Conservation (phyloP, 2,329 filamentous ascomycete species). For the Endoconidiophora laricicola region DNA sequence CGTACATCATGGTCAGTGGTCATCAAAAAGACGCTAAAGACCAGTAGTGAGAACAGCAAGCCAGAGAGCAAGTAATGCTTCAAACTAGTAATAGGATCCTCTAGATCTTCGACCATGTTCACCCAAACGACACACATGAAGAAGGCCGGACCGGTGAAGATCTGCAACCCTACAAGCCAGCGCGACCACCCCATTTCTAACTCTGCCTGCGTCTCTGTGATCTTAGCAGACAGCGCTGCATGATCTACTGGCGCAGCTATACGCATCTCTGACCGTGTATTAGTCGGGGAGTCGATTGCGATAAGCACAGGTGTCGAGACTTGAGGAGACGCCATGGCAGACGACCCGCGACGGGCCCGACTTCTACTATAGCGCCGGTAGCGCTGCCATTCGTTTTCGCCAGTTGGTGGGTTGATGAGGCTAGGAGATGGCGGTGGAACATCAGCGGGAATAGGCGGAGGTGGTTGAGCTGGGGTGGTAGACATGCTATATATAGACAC, state of each 20-base stretch:
- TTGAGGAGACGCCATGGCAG: conserved; percentile 16
- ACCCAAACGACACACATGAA: conserved; percentile 61
- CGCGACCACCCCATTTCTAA: conserved; percentile 59
- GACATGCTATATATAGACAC: conserved; percentile 1
- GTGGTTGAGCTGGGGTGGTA: conserved; percentile 1
- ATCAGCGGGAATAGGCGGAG: background rate
- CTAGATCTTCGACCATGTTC: conserved; percentile 42
- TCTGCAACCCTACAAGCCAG: conserved; percentile 74
- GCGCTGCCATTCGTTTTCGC: conserved; percentile 35
- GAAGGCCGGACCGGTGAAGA: conserved; percentile 77
- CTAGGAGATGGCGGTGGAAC: conserved; percentile 22
- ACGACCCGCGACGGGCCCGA: conserved; percentile 15
- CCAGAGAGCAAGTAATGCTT: conserved; percentile 43
- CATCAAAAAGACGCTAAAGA: conserved; percentile 48
- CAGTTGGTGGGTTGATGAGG: background rate
- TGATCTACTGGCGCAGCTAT: conserved; percentile 1
- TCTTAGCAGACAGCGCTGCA: conserved; percentile 4
- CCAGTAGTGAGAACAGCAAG: conserved; percentile 49
- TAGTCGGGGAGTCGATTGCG: conserved; percentile 16
- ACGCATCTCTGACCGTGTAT: conserved; percentile 10
- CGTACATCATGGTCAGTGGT: conserved; percentile 51
- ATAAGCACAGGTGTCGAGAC: conserved; percentile 20
- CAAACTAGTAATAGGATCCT: conserved; percentile 34
- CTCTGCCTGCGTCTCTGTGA: conserved; percentile 14
- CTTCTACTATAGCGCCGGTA: conserved; percentile 34